Base-by-base conservation (phyloP, 805 yeast genomes). In the Cyberlindnera euphorbiae region DNA sequence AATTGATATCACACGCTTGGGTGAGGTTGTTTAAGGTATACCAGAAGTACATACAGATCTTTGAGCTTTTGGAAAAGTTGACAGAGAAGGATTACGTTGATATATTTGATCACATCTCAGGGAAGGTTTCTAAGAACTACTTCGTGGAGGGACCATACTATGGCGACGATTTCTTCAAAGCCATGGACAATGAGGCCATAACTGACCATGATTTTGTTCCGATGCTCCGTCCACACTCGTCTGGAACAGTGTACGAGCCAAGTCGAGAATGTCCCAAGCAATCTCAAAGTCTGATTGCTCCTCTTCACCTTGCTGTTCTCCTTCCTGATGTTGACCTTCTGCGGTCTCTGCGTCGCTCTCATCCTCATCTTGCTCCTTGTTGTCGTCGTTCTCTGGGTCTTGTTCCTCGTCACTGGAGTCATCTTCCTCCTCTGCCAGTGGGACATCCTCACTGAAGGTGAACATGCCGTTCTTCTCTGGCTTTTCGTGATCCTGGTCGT, bases 251-350 rank as follows among this genome's bases (percentile, higher is more conserved):
- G 81, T 69, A 44, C 96, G 71, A 3, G 96, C 73, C 26, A 85
- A 65, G 54, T 89, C 96, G 14, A 88, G 63, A 8, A 85, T 73
- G 35, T 84, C 93, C 93, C 96, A 84, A 0, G 96, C 95, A 13
- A 80, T 75, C 55, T 83, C 94, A 52, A 90, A 85, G 50, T 82
- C 95, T 13, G 77, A 69, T 45, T 79, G 83, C 27, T 75, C 74
- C 22, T 53, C 60, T 10, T 49, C 49, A 24, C 26, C 26, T 24
- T 24, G 14, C 7, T 21, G 8, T 8, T 21, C 23, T 21, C 23
- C 23, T 8, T 26, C 13, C 17, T n/a, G 10, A 13, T 52, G 55
- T 7, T 39, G 30, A 1, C 36, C 45, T 11, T 47, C 48, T 5
- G 35, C 50, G 5, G 35, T 50, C 17, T 35, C 40, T 4, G 43